Evolutionary conservation across 331 rosid genomes (phyloP), one percentile per base, ranked within the genome.

Genomic region (Malus hybrid): DNA sequence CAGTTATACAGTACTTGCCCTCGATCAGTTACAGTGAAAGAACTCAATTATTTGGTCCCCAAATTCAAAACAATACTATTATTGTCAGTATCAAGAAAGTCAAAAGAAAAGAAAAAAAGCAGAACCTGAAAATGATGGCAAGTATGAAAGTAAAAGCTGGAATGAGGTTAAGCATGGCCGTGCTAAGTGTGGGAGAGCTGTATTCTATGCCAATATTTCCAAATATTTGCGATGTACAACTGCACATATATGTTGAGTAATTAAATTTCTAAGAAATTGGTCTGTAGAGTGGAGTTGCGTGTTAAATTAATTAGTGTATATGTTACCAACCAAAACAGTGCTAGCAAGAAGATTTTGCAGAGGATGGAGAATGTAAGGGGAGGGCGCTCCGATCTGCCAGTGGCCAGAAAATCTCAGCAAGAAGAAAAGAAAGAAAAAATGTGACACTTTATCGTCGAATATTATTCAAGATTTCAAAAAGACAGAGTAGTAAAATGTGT

Each of bases 81-180:
- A 20, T 18, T 39, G 13, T 39, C 46, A 9, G 12, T 39, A 39
- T 46, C 6, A 46, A 46, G 18, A 46, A 46, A 39, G 44, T 9
- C 2, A 39, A 8, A 9, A 39, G 44, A 46, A 13, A 14, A 1
- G 7, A 20, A 10, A 10, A n/a, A 79, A 70, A 61, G 19, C 1
- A 50, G 71, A 44, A 86, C 93, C 91, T 89, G 86, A 77, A 83
- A 58, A 83, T 42, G 4, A 87, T 30, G 12, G 93, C 88, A 32
- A 89, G 88, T 10, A 81, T 15, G 69, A 87, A 89, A 29, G 91
- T 89, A 66, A 87, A 85, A 50, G 89, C 88, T 33, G 93, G 93
- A 60, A 83, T 52, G 63, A 87, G 83, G 70, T 87, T 85, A 24
- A 81, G 77, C 69, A 83, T 76, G 22, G 91, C 89, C 1, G 88